phyloP scores from a whole-genome alignment of 2,329 filamentous ascomycete genomes.

The Nothophaeocryptopus gaeumannii region DNA sequence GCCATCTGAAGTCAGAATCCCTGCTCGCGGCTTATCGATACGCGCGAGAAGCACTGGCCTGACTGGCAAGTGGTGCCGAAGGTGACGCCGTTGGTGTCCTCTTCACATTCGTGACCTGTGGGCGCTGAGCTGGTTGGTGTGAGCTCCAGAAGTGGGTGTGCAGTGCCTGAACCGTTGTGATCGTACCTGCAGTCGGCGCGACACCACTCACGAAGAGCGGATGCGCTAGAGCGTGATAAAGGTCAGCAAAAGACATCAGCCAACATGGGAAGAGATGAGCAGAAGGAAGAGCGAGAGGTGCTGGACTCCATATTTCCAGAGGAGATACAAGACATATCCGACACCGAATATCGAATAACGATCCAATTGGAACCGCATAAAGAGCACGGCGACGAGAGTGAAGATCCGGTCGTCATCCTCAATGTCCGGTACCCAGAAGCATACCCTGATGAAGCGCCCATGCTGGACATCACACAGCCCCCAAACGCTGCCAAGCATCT shows the following conservation, averaged over 20 bases:
- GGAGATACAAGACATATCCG: conserved; percentile 93
- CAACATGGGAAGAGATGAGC: conserved; percentile 68
- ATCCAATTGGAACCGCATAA: conserved; percentile 66
- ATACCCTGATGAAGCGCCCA: conserved; percentile 84
- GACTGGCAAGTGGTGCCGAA: too few species aligned
- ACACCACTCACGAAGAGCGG: too few species aligned
- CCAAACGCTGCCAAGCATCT: conserved; percentile 68
- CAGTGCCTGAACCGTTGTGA: too few species aligned
- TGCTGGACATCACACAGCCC: conserved; percentile 73
- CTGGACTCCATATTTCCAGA: conserved; percentile 98
- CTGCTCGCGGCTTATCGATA: too few species aligned
- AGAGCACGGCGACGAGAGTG: conserved; percentile 55
- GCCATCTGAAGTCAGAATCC: too few species aligned
- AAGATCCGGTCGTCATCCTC: conserved; percentile 69
- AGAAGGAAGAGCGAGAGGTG: conserved; percentile 93
- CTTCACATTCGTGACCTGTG: too few species aligned
- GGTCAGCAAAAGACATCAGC: background rate
- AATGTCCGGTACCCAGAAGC: conserved; percentile 84
- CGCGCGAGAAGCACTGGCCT: too few species aligned
- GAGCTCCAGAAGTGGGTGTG: too few species aligned
- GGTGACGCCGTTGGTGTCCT: too few species aligned
- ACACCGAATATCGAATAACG: conserved; percentile 81
- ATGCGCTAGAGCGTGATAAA: too few species aligned
- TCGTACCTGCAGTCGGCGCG: too few species aligned
- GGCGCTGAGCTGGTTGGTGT: too few species aligned